Conservation (phyloP, 495 filamentous ascomycete species). For the Bryoglossum gracile region DNA sequence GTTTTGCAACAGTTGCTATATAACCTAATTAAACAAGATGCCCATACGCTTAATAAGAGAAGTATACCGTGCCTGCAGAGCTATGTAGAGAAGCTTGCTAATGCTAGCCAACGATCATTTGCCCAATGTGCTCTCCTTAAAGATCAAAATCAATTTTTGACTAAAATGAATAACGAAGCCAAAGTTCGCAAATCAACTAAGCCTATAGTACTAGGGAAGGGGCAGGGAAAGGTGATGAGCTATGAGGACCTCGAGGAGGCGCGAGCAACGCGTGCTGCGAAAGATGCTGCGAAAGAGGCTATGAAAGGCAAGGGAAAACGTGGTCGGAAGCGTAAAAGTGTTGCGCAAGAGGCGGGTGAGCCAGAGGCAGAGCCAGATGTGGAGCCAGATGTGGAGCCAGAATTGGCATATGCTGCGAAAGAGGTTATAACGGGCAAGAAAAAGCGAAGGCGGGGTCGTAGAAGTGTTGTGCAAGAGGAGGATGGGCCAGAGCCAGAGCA, state of each 20-base stretch:
- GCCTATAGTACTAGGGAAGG: slow-evolving; percentile 25
- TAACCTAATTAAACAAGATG: neutral
- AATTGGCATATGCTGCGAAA: slow-evolving; percentile 17
- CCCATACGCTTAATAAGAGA: slow-evolving; percentile 8
- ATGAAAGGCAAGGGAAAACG: slow-evolving; percentile 25
- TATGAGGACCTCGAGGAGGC: slow-evolving; percentile 31
- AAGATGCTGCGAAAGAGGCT: no score
- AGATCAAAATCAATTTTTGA: slow-evolving; percentile 27
- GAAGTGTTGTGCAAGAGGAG: slow-evolving; percentile 3
- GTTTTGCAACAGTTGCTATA: no score
- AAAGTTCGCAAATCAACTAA: slow-evolving; percentile 26
- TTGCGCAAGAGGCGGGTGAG: slow-evolving; percentile 20
- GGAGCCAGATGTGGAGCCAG: slow-evolving; percentile 18
- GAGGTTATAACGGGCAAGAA: slow-evolving; percentile 5
- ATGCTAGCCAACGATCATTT: slow-evolving; percentile 28
- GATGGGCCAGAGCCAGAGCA: slow-evolving; percentile 10
- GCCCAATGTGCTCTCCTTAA: slow-evolving; percentile 26
- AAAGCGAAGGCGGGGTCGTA: slow-evolving; percentile 25
- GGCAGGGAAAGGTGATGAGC: slow-evolving; percentile 30
- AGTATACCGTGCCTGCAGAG: slow-evolving; percentile 22
- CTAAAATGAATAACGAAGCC: slow-evolving; percentile 26
- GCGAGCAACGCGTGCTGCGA: slow-evolving; percentile 27
- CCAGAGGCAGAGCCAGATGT: slow-evolving; percentile 10
- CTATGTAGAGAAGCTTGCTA: slow-evolving; percentile 21
- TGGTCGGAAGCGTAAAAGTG: slow-evolving; percentile 26